Evolutionary conservation across 2,329 filamentous ascomycete species (phyloP).

Genomic region (Nigrospora oryzae): DNA sequence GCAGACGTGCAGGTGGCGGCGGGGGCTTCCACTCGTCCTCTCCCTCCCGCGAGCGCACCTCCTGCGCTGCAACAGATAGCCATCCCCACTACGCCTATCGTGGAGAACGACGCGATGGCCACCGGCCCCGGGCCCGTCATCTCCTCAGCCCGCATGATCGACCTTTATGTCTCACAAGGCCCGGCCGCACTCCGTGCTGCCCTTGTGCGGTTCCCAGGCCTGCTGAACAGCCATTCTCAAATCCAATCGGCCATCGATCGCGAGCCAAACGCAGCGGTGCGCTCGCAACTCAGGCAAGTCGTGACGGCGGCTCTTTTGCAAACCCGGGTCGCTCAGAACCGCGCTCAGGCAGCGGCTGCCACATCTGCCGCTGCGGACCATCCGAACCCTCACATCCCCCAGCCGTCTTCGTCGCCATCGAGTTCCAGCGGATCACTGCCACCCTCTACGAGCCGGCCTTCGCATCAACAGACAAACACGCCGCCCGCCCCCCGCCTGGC

Average conservation of each 20-base stretch:
- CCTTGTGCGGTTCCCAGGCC: constrained; percentile 36
- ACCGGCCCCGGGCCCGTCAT: constrained; percentile 20
- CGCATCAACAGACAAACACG: constrained; percentile 1
- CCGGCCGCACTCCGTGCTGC: constrained; percentile 35
- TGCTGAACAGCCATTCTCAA: constrained; percentile 37
- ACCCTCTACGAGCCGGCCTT: background rate
- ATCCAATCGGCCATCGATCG: constrained; percentile 43
- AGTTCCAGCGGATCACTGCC: background rate
- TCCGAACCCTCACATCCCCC: constrained; percentile 2
- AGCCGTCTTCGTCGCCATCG: constrained; percentile 8
- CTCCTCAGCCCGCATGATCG: constrained; percentile 44
- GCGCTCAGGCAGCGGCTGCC: constrained; percentile 14
- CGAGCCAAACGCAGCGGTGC: constrained; percentile 36
- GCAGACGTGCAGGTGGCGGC: constrained; percentile 4
- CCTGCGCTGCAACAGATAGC: constrained; percentile 15
- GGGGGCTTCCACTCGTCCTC: constrained; percentile 7
- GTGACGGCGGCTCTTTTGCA: constrained; percentile 37
- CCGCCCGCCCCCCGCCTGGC: background rate
- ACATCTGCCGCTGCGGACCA: constrained; percentile 1
- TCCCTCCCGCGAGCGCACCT: constrained; percentile 14
- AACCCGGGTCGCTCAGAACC: constrained; percentile 35
- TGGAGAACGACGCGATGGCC: too few relatives aligned
- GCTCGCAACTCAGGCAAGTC: constrained; percentile 40
- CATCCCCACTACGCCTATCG: background rate
- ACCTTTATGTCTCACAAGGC: constrained; percentile 42